These are phyloP conservation scores for Atalantia buxifolia DNA, from an alignment of 345 rosid species.

Conservation along the genomic window DNA sequence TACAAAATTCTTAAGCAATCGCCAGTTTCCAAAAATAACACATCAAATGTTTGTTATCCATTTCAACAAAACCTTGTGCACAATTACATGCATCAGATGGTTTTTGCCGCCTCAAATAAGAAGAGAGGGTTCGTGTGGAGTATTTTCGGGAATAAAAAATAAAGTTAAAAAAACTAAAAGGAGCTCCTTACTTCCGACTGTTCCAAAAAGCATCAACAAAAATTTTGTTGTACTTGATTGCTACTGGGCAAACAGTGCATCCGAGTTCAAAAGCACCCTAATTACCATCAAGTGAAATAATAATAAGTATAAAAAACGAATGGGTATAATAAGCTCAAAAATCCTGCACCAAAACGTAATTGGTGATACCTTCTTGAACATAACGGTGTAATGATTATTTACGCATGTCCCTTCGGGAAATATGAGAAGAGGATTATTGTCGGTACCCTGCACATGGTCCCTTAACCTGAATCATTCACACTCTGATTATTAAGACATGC, in stretches of 20 bases:
- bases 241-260: constrained; percentile 92
- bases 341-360: constrained; percentile 3
- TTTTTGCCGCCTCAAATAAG: background rate
- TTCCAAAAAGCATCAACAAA: constrained; percentile 99
- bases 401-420: constrained; percentile 99
- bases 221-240: constrained; percentile 94
- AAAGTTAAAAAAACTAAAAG: background rate
- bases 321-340: background rate
- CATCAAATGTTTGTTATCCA: background rate
- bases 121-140: background rate
- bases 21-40: background rate
- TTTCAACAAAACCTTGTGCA: background rate
- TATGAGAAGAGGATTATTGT: constrained; percentile 94
- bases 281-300: constrained; percentile 24
- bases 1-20: background rate
- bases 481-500: constrained; percentile 19
- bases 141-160: background rate
- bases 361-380: constrained; percentile 88
- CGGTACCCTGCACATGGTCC: constrained; percentile 83
- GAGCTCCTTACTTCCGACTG: constrained; percentile 78
- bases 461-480: constrained; percentile 62
- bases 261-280: constrained; percentile 98
- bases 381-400: constrained; percentile 91
- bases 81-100: background rate
- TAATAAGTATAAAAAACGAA: background rate